A percentile compares a stretch with the other conserved stretches of the same genome.
Conservation (phyloP, 805 yeast genomes). For the Candida tammaniensis region DNA sequence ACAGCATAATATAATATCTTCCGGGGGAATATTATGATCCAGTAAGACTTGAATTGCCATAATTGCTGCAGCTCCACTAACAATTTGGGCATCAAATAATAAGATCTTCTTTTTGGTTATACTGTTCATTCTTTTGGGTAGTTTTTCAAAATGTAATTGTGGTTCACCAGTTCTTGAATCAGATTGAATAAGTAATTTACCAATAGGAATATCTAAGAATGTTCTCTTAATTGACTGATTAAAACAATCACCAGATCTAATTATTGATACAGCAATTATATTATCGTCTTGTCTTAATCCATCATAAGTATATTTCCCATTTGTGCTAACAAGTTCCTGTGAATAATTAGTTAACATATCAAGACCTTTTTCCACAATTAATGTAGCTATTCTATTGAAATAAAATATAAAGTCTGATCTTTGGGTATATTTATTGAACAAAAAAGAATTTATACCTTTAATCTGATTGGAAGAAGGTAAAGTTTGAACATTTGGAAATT, state of each 20-base stretch:
- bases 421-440: constrained; percentile 52
- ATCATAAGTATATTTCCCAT: constrained; percentile 14
- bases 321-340: constrained; percentile 27
- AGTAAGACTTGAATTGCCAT: constrained; percentile 89
- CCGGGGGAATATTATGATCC: constrained; percentile 69
- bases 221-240: constrained; percentile 74
- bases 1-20: constrained; percentile 64
- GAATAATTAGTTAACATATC: constrained; percentile 48
- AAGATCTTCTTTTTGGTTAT: constrained; percentile 45
- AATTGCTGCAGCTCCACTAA: constrained; percentile 89
- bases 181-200: constrained; percentile 83
- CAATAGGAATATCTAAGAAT: constrained; percentile 74
- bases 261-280: constrained; percentile 71
- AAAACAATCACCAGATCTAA: constrained; percentile 92
- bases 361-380: constrained; percentile 66
- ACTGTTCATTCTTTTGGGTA: constrained; percentile 46
- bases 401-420: constrained; percentile 82
- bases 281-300: constrained; percentile 49
- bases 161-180: constrained; percentile 93
- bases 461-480: constrained; percentile 63
- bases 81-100: constrained; percentile 81
- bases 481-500: constrained; percentile 30
- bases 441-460: constrained; percentile 65
- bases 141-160: constrained; percentile 74
- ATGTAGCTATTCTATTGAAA: constrained; percentile 77